Evolutionary conservation across 2,329 filamentous ascomycete genomes (phyloP), one percentile per base, ranked within the genome.

Genomic region (Arthrobotrys sphaeroides): DNA sequence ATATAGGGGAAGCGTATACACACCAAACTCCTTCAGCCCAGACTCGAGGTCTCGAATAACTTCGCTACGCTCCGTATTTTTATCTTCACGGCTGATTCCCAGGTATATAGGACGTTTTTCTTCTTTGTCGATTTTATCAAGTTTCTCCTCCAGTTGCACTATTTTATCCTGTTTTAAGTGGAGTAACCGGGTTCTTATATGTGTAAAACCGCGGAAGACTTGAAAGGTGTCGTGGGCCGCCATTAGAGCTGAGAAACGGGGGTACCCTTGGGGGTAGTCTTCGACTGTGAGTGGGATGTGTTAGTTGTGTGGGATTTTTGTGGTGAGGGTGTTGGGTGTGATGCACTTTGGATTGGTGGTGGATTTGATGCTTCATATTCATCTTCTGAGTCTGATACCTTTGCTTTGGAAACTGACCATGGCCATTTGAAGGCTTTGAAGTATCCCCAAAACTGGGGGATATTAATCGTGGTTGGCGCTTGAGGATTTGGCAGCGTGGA

Each of bases 61-160:
- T 4, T 7, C 7, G 9, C n/a, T 7, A 5, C 45, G 3, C 24
- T 51, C 18, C 24, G 16, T n/a, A 26, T 51, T 51, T n/a, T 24
- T 22, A 26, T 51, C 45, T 13, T 5, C 24, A 51, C 45, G 45
- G 6, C 45, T 51, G 84, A 85, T 80, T 82, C 83, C n/a, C 80
- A 79, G 9, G 83, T 84, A 67, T 26, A 73, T n/a, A 13, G n/a
- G n/a, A 5, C 16, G 20, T 1, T n/a, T 2, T 31, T 73, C 69
- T 36, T 59, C 4, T 3, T 47, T 43, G 26, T 73, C 61, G 20
- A 73, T 24, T 7, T 49, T 1, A 10, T 59, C 22, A 2, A 73
- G 47, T 24, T 73, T 26, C 31, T 45, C 16, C 33, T 73, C 69
- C 6, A 73, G 61, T 24, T 38, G 13, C 7, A 18, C 2, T 3